phyloP scores from a whole-genome alignment of 2,329 filamentous ascomycete genomes.

The Paraphaeosphaeria sporulosa region DNA sequence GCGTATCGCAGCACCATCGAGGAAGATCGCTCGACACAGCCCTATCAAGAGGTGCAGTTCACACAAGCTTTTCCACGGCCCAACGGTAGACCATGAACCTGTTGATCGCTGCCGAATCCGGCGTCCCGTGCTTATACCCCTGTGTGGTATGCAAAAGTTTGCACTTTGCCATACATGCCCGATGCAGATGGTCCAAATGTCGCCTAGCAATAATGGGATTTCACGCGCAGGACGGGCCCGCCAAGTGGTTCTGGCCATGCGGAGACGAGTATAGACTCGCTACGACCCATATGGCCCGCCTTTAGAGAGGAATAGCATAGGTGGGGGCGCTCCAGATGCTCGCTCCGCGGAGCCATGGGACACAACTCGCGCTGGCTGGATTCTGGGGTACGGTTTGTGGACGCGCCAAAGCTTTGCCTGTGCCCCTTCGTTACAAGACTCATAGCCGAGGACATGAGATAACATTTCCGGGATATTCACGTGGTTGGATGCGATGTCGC shows the following conservation, averaged over 20 bases:
- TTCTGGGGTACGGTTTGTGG: background rate
- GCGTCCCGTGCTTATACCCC: background rate
- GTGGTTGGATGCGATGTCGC: background rate
- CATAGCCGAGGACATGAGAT: background rate
- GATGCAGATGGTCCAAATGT: background rate
- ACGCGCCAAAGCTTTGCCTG: background rate
- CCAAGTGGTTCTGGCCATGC: slow-evolving; percentile 11
- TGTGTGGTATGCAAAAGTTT: background rate
- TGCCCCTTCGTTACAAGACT: background rate
- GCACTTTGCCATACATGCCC: background rate
- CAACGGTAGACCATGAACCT: background rate
- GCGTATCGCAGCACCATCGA: background rate
- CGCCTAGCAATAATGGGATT: background rate
- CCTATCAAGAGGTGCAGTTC: slow-evolving; percentile 3
- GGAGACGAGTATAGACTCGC: background rate
- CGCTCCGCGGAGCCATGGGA: slow-evolving; percentile 1
- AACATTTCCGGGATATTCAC: background rate
- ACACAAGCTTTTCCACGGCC: slow-evolving; percentile 5
- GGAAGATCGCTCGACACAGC: background rate
- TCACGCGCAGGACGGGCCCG: background rate
- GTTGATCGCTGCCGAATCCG: slow-evolving; percentile 6
- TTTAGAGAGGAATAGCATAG: background rate
- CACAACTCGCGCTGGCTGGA: background rate
- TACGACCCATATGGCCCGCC: background rate
- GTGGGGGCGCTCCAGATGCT: background rate